Evolutionary conservation across 2,329 filamentous ascomycete species (phyloP), one percentile per base, ranked within the genome.

Genomic region (Thermothelomyces thermophilus): DNA sequence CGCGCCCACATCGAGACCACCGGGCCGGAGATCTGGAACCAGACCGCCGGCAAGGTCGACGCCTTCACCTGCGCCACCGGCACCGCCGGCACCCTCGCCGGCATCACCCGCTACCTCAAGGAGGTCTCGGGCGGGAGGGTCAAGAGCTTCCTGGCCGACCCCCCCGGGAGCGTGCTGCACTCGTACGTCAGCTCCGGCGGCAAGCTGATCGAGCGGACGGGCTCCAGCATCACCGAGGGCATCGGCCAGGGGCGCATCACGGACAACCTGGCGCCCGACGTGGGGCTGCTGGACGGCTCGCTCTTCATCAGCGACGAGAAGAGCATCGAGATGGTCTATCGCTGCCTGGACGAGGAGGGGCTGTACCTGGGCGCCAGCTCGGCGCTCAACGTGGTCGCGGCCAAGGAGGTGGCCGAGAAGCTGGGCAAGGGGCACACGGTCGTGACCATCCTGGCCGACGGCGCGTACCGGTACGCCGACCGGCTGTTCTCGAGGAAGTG

Each of bases 211-310:
- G 91, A 96, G 64, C 79, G 93, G 44, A 73, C 74, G 2, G 93
- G 93, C 9, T 84, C 86, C 48, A 93, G 86, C 63, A 97, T 98
- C 70, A 98, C 93, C 2, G 93, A 98, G 72, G 93, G 93, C 20
- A 98, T 98, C 62, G 93, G 93, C 17, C 93, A 97, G 73, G 93
- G 93, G 33, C 86, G 93, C 46, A 80, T 98, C 45, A 98, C 93
- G n/a, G 88, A 95, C 64, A 98, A 98, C 70, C 72, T 98, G 57
- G 75, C 81, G 68, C 87, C 86, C 3, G 93, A 98, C 63, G 78
- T 98, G 51, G 84, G 77, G 53, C 74, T 95, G 39, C 64, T 97
- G 14, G 93, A 97, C 69, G 90, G 85, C 51, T 88, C 89, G 31
- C 64, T 98, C 62, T 77, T 84, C 65, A 89, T 98, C 59, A 78